Conservation (phyloP, 768 basidiomycete species). For the Kwoniella bestiolae region DNA sequence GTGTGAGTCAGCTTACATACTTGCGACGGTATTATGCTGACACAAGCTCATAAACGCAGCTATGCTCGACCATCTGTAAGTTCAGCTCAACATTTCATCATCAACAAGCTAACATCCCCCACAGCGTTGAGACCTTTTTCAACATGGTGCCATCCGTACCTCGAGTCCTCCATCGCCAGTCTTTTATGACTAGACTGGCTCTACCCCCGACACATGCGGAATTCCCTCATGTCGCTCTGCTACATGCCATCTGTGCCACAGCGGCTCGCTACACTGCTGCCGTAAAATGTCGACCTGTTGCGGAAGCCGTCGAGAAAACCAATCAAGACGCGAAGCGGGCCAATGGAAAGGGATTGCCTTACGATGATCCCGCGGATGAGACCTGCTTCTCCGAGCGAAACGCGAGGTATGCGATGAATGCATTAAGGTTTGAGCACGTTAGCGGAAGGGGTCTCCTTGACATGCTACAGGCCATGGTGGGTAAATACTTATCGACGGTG, state of each 20-base stretch:
- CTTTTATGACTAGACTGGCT: constrained; percentile 68
- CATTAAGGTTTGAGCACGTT: constrained; percentile 25
- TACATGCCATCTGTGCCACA: constrained; percentile 83
- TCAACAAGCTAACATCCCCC: not conserved
- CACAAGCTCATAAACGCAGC: constrained; percentile 4
- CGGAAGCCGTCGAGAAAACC: constrained; percentile 22
- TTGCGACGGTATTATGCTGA: too few species aligned
- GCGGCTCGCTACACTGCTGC: constrained; percentile 74
- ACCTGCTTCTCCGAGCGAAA: constrained; percentile 47
- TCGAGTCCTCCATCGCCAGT: constrained; percentile 69
- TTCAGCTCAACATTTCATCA: not conserved
- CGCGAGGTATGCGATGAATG: constrained; percentile 35
- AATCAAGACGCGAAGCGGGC: constrained; percentile 16
- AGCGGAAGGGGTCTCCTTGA: constrained; percentile 33
- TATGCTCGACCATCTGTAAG: constrained; percentile 39
- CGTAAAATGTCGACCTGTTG: constrained; percentile 30
- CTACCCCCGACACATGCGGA: constrained; percentile 71
- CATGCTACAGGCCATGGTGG: constrained; percentile 38
- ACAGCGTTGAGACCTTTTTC: constrained; percentile 79
- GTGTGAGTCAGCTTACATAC: constrained; percentile 15
- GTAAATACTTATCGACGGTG: too few species aligned
- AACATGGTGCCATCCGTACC: constrained; percentile 74
- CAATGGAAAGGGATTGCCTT: constrained; percentile 12
- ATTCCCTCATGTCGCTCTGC: constrained; percentile 70
- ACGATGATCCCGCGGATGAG: constrained; percentile 27